Conservation (phyloP, 2,329 filamentous ascomycete genomes). For the Cladobotryum protrusum region DNA sequence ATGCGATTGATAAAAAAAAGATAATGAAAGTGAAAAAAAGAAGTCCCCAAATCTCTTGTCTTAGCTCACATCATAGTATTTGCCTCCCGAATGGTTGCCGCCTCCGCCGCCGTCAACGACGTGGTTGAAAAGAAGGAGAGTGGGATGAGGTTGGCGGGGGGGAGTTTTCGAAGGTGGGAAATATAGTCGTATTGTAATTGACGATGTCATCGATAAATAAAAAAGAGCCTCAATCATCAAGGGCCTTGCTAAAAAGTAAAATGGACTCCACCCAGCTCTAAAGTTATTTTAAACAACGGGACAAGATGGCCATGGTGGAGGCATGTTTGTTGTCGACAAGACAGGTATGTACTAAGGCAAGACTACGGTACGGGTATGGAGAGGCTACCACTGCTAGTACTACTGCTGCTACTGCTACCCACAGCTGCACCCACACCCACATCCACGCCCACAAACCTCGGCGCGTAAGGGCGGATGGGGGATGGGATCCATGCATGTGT, state of each 20-base stretch:
- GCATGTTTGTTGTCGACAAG: too few relatives aligned
- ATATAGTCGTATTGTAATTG: neutral
- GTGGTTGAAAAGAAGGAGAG: conserved; percentile 1
- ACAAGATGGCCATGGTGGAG: too few relatives aligned
- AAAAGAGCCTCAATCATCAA: neutral
- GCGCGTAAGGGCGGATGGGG: neutral
- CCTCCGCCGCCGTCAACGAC: conserved; percentile 12
- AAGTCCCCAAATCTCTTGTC: neutral
- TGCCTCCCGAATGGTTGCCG: neutral
- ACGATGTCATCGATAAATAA: neutral
- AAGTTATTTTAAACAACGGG: too few relatives aligned
- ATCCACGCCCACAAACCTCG: neutral
- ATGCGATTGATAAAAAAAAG: too few relatives aligned
- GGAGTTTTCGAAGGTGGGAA: neutral
- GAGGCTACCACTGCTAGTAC: too few relatives aligned
- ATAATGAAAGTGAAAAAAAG: conserved; percentile 2
- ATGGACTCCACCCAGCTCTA: neutral
- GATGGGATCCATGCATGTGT: neutral
- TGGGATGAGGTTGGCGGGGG: neutral
- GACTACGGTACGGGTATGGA: too few relatives aligned
- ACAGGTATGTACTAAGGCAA: too few relatives aligned
- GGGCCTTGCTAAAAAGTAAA: neutral
- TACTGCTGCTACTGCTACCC: neutral
- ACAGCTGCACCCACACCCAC: neutral
- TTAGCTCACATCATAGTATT: too few relatives aligned